These are phyloP conservation scores for Pholiota adiposa DNA, from an alignment of 1,284 basidiomycete genomes.

Conservation along the genomic window DNA sequence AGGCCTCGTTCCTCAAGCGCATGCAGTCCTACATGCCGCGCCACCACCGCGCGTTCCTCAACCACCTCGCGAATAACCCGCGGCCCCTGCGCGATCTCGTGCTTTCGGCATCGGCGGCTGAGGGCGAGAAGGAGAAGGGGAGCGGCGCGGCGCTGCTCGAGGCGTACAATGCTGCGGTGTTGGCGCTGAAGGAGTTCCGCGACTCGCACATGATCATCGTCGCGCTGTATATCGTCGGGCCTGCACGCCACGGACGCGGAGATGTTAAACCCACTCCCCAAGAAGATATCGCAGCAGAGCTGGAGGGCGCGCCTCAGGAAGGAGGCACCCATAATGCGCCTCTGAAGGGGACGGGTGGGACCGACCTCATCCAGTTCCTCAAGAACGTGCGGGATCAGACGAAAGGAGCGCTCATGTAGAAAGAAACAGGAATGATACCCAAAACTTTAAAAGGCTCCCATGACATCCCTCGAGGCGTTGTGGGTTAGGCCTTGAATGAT, in stretches of 20 bases:
- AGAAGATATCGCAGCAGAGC: slow-evolving; percentile 16
- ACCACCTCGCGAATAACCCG: slow-evolving; percentile 64
- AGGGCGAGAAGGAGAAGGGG: slow-evolving; percentile 9
- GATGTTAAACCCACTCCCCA: background rate
- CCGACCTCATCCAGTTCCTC: slow-evolving; percentile 76
- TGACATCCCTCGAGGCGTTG: no score
- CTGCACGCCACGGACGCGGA: slow-evolving; percentile 40
- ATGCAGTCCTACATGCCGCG: slow-evolving; percentile 92
- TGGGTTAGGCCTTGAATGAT: background rate
- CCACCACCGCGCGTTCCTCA: slow-evolving; percentile 85
- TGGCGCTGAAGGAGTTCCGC: slow-evolving; percentile 75
- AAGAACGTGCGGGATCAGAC: slow-evolving; percentile 80
- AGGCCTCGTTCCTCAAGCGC: slow-evolving; percentile 66
- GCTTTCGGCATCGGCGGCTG: slow-evolving; percentile 16
- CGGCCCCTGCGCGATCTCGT: slow-evolving; percentile 57
- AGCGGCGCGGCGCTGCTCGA: slow-evolving; percentile 40
- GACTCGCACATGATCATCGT: slow-evolving; percentile 87
- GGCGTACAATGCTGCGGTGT: slow-evolving; percentile 77
- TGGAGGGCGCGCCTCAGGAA: slow-evolving; percentile 4
- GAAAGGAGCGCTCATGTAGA: slow-evolving; percentile 27
- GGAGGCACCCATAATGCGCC: slow-evolving; percentile 5
- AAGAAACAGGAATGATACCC: background rate
- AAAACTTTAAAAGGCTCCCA: background rate
- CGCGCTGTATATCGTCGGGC: slow-evolving; percentile 78
- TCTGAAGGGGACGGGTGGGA: slow-evolving; percentile 83